Evolutionary conservation across 2,329 filamentous ascomycete species (phyloP).

Genomic region (Beauveria asiatica): DNA sequence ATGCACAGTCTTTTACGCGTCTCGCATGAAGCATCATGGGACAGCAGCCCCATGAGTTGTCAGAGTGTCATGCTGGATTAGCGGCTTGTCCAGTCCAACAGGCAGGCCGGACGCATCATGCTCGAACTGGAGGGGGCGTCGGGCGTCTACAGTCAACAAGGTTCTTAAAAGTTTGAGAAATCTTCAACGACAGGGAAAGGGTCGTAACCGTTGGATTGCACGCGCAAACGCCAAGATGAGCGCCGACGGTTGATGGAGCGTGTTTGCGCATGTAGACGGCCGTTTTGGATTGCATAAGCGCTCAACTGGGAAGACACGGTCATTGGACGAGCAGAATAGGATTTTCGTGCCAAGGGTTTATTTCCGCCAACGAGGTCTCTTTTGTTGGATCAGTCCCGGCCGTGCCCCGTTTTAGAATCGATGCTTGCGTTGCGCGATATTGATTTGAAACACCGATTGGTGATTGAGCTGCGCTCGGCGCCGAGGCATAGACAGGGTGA

Average conservation of each 20-base stretch:
- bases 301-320: not conserved
- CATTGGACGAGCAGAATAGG: not conserved
- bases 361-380: not conserved
- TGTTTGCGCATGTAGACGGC: not conserved
- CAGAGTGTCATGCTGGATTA: no score
- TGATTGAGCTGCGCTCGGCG: not conserved
- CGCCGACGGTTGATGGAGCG: not conserved
- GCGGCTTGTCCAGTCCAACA: no score
- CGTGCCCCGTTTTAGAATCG: no score
- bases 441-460: not conserved
- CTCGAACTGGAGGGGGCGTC: no score
- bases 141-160: no score
- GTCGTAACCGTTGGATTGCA: not conserved
- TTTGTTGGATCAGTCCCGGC: not conserved
- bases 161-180: no score
- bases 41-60: no score
- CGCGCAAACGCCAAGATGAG: not conserved
- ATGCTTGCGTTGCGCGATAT: not conserved
- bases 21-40: no score
- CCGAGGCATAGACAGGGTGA: not conserved
- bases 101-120: no score
- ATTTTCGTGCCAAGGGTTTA: not conserved
- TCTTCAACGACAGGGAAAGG: no score
- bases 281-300: not conserved
- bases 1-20: no score